Evolutionary conservation across 352 stramenopile species (phyloP).

Genomic region (Pythium sp.): DNA sequence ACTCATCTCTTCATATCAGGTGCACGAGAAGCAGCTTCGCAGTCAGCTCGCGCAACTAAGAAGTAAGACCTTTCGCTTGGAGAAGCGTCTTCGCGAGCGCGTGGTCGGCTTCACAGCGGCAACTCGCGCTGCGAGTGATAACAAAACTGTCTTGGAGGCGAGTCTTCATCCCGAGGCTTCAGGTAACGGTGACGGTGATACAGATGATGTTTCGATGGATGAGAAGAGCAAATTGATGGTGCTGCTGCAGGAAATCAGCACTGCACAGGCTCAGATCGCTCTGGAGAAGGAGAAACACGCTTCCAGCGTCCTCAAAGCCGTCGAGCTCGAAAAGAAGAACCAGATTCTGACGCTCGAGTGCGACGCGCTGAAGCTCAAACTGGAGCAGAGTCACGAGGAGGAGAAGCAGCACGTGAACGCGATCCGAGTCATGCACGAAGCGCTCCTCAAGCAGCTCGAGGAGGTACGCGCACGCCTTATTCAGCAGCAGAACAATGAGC

Average conservation of each 20-base stretch:
- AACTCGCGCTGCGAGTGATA: neutral
- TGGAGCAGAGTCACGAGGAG: constrained; percentile 13
- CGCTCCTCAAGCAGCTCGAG: constrained; percentile 37
- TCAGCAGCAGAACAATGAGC: constrained; percentile 15
- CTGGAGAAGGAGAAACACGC: constrained; percentile 23
- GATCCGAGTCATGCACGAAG: constrained; percentile 40
- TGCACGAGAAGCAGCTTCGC: constrained; percentile 36
- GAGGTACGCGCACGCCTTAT: constrained; percentile 35
- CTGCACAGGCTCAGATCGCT: constrained; percentile 18
- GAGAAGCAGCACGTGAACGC: constrained; percentile 11
- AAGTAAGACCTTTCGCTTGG: constrained; percentile 22
- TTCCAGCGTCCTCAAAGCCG: constrained; percentile 17
- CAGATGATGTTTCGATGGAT: neutral
- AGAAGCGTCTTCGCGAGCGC: constrained; percentile 18
- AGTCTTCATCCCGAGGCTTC: neutral
- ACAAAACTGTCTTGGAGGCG: neutral
- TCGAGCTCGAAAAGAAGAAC: constrained; percentile 22
- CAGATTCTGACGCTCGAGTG: constrained; percentile 11
- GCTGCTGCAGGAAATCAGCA: neutral
- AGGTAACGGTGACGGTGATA: neutral
- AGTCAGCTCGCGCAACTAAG: constrained; percentile 25
- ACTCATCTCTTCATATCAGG: constrained; percentile 41
- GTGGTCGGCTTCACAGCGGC: neutral
- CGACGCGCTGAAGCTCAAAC: constrained; percentile 8
- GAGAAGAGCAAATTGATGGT: neutral